Evolutionary conservation across 257 asterid genomes (phyloP).

Genomic region (Ajuga chamaepitys): DNA sequence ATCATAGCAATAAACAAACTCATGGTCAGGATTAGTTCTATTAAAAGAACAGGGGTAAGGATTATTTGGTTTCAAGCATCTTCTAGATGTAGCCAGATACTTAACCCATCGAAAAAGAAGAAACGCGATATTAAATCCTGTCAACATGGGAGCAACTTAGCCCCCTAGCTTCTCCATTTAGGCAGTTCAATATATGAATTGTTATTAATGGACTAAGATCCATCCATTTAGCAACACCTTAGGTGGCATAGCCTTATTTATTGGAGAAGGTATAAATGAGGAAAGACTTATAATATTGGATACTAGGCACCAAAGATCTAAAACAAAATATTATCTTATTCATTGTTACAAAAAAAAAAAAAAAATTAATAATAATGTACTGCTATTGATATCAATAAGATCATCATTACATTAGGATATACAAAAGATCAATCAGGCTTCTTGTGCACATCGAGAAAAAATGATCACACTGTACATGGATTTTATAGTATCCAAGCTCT

Average conservation of each 20-base stretch:
- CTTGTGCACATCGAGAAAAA: neutral
- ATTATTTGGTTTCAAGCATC: neutral
- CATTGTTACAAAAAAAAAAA: too few species aligned
- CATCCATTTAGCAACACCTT: too few species aligned
- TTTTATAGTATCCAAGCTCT: neutral
- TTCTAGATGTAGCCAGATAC: neutral
- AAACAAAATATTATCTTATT: too few species aligned
- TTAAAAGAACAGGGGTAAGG: neutral
- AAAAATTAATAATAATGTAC: too few species aligned
- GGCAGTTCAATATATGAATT: too few species aligned
- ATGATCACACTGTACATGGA: neutral
- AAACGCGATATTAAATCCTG: neutral
- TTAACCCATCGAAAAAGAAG: neutral
- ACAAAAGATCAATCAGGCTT: neutral
- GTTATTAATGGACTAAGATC: too few species aligned
- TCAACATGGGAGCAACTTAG: neutral
- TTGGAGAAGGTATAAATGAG: too few species aligned
- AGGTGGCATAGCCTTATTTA: too few species aligned
- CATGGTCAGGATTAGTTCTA: neutral
- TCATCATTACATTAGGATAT: neutral
- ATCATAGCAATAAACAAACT: neutral
- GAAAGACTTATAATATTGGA: too few species aligned
- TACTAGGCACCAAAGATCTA: too few species aligned
- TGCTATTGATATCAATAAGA: neutral
- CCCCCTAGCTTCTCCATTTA: too few species aligned